Evolutionary conservation across 768 basidiomycete genomes (phyloP).

Genomic region (Boletus pseudopeckii): DNA sequence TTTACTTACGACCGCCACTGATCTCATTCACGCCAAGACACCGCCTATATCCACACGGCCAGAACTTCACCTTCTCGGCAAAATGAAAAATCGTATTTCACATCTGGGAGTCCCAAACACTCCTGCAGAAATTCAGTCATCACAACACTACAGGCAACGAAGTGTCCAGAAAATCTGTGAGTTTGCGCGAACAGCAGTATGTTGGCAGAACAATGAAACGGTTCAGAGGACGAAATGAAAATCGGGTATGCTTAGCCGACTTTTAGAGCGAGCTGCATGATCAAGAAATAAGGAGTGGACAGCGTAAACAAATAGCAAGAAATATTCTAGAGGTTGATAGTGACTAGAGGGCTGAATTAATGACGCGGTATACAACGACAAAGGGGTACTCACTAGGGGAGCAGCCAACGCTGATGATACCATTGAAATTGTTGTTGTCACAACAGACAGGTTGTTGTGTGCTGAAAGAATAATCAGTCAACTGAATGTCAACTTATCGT

Average conservation of each 20-base stretch:
- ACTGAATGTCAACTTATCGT: too few relatives aligned
- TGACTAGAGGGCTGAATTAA: constrained; percentile 12
- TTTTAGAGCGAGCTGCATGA: neutral
- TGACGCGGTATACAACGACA: neutral
- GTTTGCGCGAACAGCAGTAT: neutral
- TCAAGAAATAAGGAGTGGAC: constrained; percentile 20
- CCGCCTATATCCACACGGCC: neutral
- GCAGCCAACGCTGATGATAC: constrained; percentile 41
- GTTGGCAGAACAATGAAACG: neutral
- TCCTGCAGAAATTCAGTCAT: neutral
- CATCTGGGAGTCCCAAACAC: neutral
- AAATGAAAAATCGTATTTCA: neutral
- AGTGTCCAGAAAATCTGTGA: neutral
- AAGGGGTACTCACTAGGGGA: constrained; percentile 29
- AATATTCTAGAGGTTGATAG: constrained; percentile 7
- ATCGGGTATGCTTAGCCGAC: constrained; percentile 15
- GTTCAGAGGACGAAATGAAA: neutral
- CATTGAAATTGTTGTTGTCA: constrained; percentile 29
- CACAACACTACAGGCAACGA: neutral
- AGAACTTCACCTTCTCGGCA: too few relatives aligned
- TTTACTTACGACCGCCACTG: neutral
- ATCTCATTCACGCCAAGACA: neutral
- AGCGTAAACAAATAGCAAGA: neutral
- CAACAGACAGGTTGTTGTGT: constrained; percentile 40
- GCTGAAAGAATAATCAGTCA: constrained; percentile 21